Base-by-base conservation (phyloP, 2,329 filamentous ascomycete species). In the Calycina herbarum region DNA sequence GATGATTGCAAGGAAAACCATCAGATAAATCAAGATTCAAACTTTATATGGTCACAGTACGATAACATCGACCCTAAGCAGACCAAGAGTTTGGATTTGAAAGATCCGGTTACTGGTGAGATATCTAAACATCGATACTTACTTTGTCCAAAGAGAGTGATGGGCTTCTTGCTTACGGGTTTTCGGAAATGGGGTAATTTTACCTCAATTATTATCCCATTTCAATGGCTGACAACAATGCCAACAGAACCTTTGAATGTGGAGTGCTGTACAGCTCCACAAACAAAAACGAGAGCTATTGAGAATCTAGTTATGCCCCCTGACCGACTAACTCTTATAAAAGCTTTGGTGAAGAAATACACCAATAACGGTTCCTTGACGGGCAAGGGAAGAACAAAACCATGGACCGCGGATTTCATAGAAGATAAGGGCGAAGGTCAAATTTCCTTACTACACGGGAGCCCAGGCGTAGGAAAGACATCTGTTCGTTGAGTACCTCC, bases 391-490 rank as follows among this genome's bases (percentile, higher is more conserved):
- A 10, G 11, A 27, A 17, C 24, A 13, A 29, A 29, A 29, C 29
- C 51, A 29, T 56, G 51, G 51, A 31, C 24, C 13, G 51, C 51
- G 3, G 51, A 56, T 13, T 56, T 56, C 13, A 56, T 56, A 27
- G 7, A 56, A 29, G 13, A 31, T 10, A 56, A 56, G 24, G 51
- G 51, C 20, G 51, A 56, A 11, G 51, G 51, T 10, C 51, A 56
- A 56, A 24, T 56, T 10, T 56, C 29, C 24, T 20, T 56, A 27
- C 24, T 56, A 13, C 51, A 56, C 11, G 51, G 51, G 13, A 56
- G 51, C 51, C 51, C 51, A n/a, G 51, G 51, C 24, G 51, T 56
- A 4, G 51, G 51, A 13, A 56, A 56, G n/a, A 56, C 51, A 27
- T 56, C 29, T 56, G 51, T 56, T 27, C 15, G 51, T 29, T 31